Evolutionary conservation across 352 stramenopile species (phyloP), one percentile per base, ranked within the genome.

Genomic region (Phytophthora quininea): DNA sequence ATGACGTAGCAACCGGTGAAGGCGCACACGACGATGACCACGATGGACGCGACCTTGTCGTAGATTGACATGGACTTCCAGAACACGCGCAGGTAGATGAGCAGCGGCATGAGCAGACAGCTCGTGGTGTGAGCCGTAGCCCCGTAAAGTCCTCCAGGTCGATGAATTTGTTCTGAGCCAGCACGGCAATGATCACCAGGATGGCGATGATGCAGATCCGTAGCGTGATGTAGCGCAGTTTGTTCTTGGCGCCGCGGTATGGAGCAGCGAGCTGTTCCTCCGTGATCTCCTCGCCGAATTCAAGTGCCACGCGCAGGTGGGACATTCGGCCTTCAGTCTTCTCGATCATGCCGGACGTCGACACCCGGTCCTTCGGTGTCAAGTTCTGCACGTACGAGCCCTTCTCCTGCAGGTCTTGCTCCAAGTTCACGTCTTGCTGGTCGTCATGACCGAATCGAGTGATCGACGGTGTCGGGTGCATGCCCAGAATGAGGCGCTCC

Each of bases 401-500:
- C 50, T 64, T 70, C 42, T 70, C 63, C 24, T 58, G 42, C 30
- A 65, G 54, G 27, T 70, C 55, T 42, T 57, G 48, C 14, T 54
- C 47, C 45, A 61, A 33, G 50, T 70, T 43, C 49, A 62, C 55
- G 4, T 43, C 38, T 50, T 40, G 31, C 30, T 69, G 49, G 31
- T 69, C 58, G 8, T 35, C 55, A 24, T 72, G 42, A 12, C 35
- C 27, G 11, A 57, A 56, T 29, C 33, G 47, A 5, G 54, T 45
- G 57, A 64, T 64, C 10, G 15, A 1, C 2, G 54, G 49, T 2
- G 30, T 19, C 64, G 79, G 69, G 71, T 89, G 78, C 76, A 87
- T 82, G 46, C 77, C 77, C 4, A 87, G 59, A 31, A 89, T 47
- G 7, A 83, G 38, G 53, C 77, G 77, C 62, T 89, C 77, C 7